Base-by-base conservation (phyloP, 2,329 filamentous ascomycete species). In the Blastomyces emzantsi region DNA sequence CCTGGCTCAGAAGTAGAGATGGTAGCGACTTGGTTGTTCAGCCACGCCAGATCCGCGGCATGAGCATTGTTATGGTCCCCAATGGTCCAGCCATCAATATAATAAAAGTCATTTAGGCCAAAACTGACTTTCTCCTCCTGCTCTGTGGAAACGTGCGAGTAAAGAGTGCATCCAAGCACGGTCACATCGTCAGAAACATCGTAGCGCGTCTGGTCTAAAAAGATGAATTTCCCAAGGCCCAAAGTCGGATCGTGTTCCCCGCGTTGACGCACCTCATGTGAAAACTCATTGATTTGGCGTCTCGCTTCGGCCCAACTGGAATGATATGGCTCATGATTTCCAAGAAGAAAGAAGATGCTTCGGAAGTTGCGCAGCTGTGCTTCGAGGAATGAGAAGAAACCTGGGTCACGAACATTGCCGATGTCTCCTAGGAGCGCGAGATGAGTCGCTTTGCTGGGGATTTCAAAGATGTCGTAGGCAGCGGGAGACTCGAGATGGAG, bases 381-480 rank as follows among this genome's bases (percentile, higher is more conserved):
- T n/a, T 30, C 25, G 19, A 56, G 70, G 67, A 86, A 86, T 1
- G 43, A 62, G 43, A 80, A 73, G 66, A 79, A 78, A 0, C 78
- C 76, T 17, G 75, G 68, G 52, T 80, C 75, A 64, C 80, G 75
- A 9, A 73, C 65, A 63, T 78, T 77, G 56, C 83, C 83, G 60
- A 86, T 82, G 66, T 86, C 83, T 28, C 84, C 84, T 0, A 86
- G 75, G 0, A 87, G 76, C 0, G 82, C 83, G 1, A 87, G 75
- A 64, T 80, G 78, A 0, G 80, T 80, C 1, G 82, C 80, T 60
- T 72, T 74, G 1, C 80, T 78, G 0, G 68, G 60, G 28, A 85
- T 80, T 2, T 80, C 69, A 67, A 82, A 86, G 30, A 74, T 28
- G 66, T 83, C 79, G 69, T 86, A 86, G 22, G 74, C 73, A 54